Conservation (phyloP, 305 asterid genomes). For the Ajuga reptans region DNA sequence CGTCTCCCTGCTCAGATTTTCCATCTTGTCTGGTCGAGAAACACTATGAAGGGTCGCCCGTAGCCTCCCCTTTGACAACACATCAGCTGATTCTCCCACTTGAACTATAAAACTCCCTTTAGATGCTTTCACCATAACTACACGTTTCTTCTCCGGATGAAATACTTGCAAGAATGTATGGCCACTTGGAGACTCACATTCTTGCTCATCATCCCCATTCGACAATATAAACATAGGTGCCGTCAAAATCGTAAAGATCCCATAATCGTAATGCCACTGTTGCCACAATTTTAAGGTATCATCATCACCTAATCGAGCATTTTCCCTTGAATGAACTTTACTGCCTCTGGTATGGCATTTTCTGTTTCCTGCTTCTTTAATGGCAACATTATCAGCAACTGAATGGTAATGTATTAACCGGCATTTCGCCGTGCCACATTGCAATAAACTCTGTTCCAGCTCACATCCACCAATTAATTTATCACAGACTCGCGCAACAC, state of each 20-base stretch:
- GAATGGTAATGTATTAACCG: conserved; percentile 83
- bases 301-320: conserved; percentile 14
- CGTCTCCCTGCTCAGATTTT: conserved; percentile 71
- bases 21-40: conserved; percentile 37
- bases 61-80: conserved; percentile 72
- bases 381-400: conserved; percentile 35
- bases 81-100: conserved; percentile 84
- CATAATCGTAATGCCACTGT: conserved; percentile 96
- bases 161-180: conserved; percentile 63
- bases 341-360: conserved; percentile 15
- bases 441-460: conserved; percentile 67
- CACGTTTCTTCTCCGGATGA: conserved; percentile 45
- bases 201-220: conserved; percentile 29
- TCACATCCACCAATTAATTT: conserved; percentile 48
- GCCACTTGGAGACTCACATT: conserved; percentile 45
- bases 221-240: conserved; percentile 57
- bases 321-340: conserved; percentile 6
- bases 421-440: conserved; percentile 66
- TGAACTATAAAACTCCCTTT: conserved; percentile 65
- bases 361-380: conserved; percentile 32
- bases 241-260: conserved; percentile 65
- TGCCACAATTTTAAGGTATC: conserved; percentile 52
- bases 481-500: conserved; percentile 66
- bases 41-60: conserved; percentile 86
- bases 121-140: conserved; percentile 46